These are phyloP conservation scores for Halenospora varia DNA, from an alignment of 495 filamentous ascomycete species.

Conservation along the genomic window DNA sequence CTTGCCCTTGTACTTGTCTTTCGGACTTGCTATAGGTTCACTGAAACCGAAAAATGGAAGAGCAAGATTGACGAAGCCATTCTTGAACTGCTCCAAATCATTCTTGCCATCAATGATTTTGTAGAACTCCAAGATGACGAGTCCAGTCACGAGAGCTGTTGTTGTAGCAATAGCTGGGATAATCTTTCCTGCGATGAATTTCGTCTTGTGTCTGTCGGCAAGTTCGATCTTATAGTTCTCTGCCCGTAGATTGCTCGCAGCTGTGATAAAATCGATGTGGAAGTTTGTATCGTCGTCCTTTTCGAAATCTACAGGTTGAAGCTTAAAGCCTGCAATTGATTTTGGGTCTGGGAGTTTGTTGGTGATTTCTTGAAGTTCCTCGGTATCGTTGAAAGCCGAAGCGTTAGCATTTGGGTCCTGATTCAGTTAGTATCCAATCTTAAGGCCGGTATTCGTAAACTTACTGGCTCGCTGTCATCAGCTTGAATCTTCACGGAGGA, in stretches of 20 bases:
- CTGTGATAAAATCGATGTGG: constrained; percentile 99
- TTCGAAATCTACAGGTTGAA: constrained; percentile 94
- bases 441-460: constrained; percentile 14
- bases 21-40: constrained; percentile 88
- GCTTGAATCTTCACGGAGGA: constrained; percentile 96
- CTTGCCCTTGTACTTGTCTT: constrained; percentile 77
- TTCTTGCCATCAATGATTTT: constrained; percentile 95
- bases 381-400: constrained; percentile 59
- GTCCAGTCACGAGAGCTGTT: constrained; percentile 89
- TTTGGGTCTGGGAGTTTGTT: constrained; percentile 70
- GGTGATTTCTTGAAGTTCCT: constrained; percentile 66
- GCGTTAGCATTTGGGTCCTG: constrained; percentile 71
- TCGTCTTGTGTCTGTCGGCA: constrained; percentile 94
- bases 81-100: constrained; percentile 97
- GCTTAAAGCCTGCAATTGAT: constrained; percentile 76
- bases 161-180: constrained; percentile 98
- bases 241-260: constrained; percentile 92
- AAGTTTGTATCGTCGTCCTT: constrained; percentile 98
- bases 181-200: constrained; percentile 99
- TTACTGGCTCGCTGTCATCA: constrained; percentile 81
- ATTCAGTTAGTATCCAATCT: background rate
- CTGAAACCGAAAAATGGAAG: constrained; percentile 98
- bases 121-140: constrained; percentile 90
- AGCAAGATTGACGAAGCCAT: constrained; percentile 96
- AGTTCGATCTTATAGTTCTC: constrained; percentile 95